Conservation (phyloP, 495 filamentous ascomycete species). For the Terfezia boudieri region DNA sequence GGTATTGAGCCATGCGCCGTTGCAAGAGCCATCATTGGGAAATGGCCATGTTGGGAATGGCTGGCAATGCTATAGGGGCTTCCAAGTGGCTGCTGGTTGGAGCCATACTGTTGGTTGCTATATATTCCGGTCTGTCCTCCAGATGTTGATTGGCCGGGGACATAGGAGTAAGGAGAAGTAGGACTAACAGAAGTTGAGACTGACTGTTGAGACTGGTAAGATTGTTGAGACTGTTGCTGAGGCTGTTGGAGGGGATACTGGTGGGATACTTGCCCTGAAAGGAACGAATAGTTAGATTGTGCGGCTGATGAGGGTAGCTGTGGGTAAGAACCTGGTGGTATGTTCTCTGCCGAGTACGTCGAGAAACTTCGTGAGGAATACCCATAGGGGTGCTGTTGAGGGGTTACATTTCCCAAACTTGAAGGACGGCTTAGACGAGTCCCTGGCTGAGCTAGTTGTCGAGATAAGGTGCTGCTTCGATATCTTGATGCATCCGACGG, state of each 20-base stretch:
- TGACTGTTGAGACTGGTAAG: not conserved
- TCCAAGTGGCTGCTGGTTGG: conserved; percentile 6
- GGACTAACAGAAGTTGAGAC: not conserved
- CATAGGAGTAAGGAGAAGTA: conserved; percentile 14
- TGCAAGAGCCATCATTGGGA: conserved; percentile 16
- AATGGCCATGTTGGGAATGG: conserved; percentile 12
- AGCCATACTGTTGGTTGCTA: conserved; percentile 9
- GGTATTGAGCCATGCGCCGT: conserved; percentile 20
- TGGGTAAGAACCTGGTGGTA: not conserved
- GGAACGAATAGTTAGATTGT: conserved; percentile 11
- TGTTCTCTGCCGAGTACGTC: not conserved
- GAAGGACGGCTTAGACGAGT: not conserved
- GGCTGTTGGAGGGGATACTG: not conserved
- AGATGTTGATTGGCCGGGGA: conserved; percentile 12
- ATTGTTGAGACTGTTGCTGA: not conserved
- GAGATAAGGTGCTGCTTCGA: conserved; percentile 8
- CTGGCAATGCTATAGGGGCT: not conserved
- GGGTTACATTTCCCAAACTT: not conserved
- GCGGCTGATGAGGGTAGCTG: conserved; percentile 7
- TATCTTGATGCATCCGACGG: conserved; percentile 8
- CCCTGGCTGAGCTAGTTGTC: conserved; percentile 13
- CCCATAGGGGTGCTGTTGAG: not conserved
- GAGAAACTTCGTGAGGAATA: not conserved
- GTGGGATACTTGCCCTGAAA: conserved; percentile 4
- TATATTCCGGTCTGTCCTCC: conserved; percentile 10